Evolutionary conservation across 148 eudicot species (phyloP), one percentile per base, ranked within the genome.

Genomic region (Rhododendron molle): DNA sequence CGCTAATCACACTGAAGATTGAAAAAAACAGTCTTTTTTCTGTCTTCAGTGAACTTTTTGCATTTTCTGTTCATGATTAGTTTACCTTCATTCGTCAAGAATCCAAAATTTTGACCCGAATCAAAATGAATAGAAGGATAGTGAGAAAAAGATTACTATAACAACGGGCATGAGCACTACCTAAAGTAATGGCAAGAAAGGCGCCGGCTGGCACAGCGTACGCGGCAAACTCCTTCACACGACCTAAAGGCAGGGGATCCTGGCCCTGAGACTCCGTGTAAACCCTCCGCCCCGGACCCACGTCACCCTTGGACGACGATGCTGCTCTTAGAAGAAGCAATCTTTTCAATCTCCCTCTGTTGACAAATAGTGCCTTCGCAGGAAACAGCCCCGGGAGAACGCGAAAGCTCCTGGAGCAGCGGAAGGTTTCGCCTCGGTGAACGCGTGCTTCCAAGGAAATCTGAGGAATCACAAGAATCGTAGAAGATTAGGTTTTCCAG

Each of bases 251-350:
- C n/a, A 84, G 76, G 13, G 76, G 76, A 71, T 71, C 87, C 87
- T 91, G 89, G 7, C 87, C 90, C 86, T 93, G 93, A 76, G 96
- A 91, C 85, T 93, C 89, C 83, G 80, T 88, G 83, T 94, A 95
- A 78, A 88, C 97, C 87, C 92, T 93, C 83, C 94, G 90, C 62
- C 92, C 71, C 40, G 38, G 65, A 87, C 84, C 47, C 36, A 76
- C 40, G 87, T 36, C 73, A 87, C 81, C 76, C 83, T 38, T 73
- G 85, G 38, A 30, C 3, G 76, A 71, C 32, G 74, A 69, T 71
- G 73, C 80, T 43, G 94, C 90, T 87, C 81, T 90, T 6, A 91
- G 73, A n/a, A 65, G 77, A 40, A 79, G 85, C 73, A 90, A 74
- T 43, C 84, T 38, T 73, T 72, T 83, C 10, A 86, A 23, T 74